phyloP scores from a whole-genome alignment of 1,139 yeast genomes.

The Pichia sp. region DNA sequence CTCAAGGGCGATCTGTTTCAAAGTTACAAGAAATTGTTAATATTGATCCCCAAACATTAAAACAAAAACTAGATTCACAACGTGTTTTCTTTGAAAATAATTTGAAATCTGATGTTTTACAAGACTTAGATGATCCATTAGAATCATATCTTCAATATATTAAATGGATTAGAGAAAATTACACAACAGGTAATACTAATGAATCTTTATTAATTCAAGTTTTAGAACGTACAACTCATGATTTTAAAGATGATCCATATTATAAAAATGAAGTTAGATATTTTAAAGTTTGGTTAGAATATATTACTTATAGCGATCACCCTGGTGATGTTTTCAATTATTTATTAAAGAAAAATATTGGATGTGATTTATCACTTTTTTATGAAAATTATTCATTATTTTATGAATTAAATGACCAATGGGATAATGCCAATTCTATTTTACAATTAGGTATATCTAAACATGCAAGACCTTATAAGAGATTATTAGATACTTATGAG shows the following conservation, averaged over 20 bases:
- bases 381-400: conserved; percentile 77
- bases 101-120: conserved; percentile 39
- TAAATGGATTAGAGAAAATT: conserved; percentile 61
- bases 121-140: conserved; percentile 67
- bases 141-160: conserved; percentile 68
- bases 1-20: conserved; percentile 65
- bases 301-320: conserved; percentile 60
- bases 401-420: conserved; percentile 48
- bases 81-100: conserved; percentile 30
- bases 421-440: conserved; percentile 57
- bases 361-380: conserved; percentile 56
- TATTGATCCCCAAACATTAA: conserved; percentile 28
- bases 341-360: conserved; percentile 70
- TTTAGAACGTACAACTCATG: conserved; percentile 67
- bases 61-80: conserved; percentile 31
- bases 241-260: conserved; percentile 56
- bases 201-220: conserved; percentile 64
- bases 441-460: conserved; percentile 54
- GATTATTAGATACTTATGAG: conserved; percentile 46
- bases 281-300: conserved; percentile 73
- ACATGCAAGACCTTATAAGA: conserved; percentile 56
- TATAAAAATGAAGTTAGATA: conserved; percentile 83
- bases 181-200: conserved; percentile 60
- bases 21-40: conserved; percentile 46
- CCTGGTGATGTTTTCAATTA: conserved; percentile 71